Base-by-base conservation (phyloP, 345 rosid genomes). In the Linum lewisii region DNA sequence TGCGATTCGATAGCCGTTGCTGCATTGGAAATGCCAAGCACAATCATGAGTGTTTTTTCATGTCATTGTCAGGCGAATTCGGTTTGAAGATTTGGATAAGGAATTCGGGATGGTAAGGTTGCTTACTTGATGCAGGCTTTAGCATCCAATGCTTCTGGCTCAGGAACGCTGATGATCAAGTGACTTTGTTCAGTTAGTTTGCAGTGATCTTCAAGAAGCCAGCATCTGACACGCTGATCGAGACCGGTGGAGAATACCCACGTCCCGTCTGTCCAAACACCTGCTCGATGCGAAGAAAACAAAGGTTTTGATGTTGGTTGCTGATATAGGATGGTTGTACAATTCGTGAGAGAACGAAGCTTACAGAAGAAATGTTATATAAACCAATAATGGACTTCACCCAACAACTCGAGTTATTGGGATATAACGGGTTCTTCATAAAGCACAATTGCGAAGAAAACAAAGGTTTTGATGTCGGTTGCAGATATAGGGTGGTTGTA, bases 161-260 rank as follows among this genome's bases (percentile, higher is more conserved):
- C 97, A 7, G 95, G 91, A 44, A 93, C 96, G 51, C 88, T 85
- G 9, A 82, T 69, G 55, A 87, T 70, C 58, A 82, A 50, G 71
- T 77, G 80, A 73, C 88, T 66, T 52, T 80, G 77, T 66, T 83
- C 86, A 0, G 34, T 66, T 19, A 84, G 69, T 75, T 76, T 79
- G 61, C 79, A 69, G 18, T 67, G 62, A 37, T 81, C 78, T 60
- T 77, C 69, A 20, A 81, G 65, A 38, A 52, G 72, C 97, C 96
- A 93, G 73, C 91, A 89, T 63, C 96, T 72, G 57, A 93, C 72
- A 7, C 99, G 92, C 75, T 89, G 97, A 81, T 93, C 99, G 72
- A 93, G 97, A 61, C 99, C 96, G n/a, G 96, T 77, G 2, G 95
- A 89, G 64, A 93, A 87, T 45, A 89, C 82, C 96, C 96, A 89